These are phyloP conservation scores for Eucalyptus regnans DNA, from an alignment of 345 rosid genomes.

Conservation along the genomic window DNA sequence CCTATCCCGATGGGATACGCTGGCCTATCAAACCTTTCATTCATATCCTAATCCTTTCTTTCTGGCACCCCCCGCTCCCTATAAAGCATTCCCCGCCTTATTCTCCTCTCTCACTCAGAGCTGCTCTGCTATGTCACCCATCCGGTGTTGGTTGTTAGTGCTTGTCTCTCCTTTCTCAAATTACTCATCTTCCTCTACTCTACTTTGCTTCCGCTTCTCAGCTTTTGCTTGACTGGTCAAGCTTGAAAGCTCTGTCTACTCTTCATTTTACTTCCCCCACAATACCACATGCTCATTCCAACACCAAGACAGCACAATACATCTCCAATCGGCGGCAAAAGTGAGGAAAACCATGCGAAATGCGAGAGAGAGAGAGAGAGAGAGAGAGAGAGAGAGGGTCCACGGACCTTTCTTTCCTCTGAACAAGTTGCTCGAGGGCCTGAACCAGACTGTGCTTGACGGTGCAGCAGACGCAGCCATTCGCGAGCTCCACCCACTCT, in stretches of 20 bases:
- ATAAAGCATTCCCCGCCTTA: no score
- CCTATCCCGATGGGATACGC: background rate
- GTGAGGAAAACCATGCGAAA: background rate
- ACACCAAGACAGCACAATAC: background rate
- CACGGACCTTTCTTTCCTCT: conserved; percentile 58
- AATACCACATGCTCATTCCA: background rate
- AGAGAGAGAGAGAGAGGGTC: background rate
- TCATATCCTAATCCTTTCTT: no score
- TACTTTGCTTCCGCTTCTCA: no score
- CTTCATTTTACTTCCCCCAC: background rate
- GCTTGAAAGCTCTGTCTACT: background rate
- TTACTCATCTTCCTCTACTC: no score
- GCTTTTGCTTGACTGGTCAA: background rate
- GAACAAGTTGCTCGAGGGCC: conserved; percentile 88
- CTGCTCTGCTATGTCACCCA: no score
- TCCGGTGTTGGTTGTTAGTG: no score
- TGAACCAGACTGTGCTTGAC: conserved; percentile 92
- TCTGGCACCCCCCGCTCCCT: no score
- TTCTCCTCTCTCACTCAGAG: no score
- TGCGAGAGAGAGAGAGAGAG: background rate
- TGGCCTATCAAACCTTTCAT: background rate
- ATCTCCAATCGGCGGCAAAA: background rate
- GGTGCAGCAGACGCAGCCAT: conserved; percentile 90
- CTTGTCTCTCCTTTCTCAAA: no score
- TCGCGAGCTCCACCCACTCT: conserved; percentile 95